Conservation (phyloP, 805 yeast genomes). For the Yarrowia osloensis region DNA sequence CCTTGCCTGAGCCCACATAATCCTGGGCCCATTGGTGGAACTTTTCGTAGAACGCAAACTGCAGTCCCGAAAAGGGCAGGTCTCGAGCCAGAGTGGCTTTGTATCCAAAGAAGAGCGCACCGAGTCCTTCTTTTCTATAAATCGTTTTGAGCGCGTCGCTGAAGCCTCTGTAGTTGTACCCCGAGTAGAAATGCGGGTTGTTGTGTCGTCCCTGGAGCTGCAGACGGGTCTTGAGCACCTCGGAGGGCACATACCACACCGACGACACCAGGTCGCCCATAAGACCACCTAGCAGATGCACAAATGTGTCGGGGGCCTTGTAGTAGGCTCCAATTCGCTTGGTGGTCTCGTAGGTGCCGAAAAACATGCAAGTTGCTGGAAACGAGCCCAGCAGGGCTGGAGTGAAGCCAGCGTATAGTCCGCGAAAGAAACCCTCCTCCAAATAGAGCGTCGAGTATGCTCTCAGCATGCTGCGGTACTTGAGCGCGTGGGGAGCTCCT, state of each 20-base stretch:
- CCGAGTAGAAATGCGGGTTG: conserved; percentile 74
- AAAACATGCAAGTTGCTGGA: conserved; percentile 93
- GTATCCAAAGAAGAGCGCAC: conserved; percentile 84
- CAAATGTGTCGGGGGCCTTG: conserved; percentile 70
- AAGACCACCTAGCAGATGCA: conserved; percentile 84
- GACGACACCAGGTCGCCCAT: conserved; percentile 92
- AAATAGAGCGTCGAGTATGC: conserved; percentile 74
- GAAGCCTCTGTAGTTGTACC: conserved; percentile 82
- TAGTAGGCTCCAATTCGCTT: conserved; percentile 61
- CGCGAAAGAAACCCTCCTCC: conserved; percentile 83
- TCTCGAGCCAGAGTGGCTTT: conserved; percentile 92
- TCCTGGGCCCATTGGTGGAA: conserved; percentile 44
- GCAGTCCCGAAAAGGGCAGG: conserved; percentile 92
- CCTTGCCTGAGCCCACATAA: conserved; percentile 38
- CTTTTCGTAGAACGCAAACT: conserved; percentile 91
- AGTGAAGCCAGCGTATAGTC: conserved; percentile 87
- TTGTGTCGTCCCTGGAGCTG: conserved; percentile 90
- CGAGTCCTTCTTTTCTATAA: conserved; percentile 65
- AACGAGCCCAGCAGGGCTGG: conserved; percentile 88
- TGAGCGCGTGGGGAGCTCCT: conserved; percentile 71
- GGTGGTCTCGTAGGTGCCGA: conserved; percentile 82
- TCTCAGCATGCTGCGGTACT: conserved; percentile 71
- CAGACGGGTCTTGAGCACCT: conserved; percentile 87
- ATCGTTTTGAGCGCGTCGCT: conserved; percentile 70
- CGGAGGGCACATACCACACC: conserved; percentile 90